These are phyloP conservation scores for Pulveroboletus sp. DNA, from an alignment of 768 basidiomycete genomes.

Conservation along the genomic window DNA sequence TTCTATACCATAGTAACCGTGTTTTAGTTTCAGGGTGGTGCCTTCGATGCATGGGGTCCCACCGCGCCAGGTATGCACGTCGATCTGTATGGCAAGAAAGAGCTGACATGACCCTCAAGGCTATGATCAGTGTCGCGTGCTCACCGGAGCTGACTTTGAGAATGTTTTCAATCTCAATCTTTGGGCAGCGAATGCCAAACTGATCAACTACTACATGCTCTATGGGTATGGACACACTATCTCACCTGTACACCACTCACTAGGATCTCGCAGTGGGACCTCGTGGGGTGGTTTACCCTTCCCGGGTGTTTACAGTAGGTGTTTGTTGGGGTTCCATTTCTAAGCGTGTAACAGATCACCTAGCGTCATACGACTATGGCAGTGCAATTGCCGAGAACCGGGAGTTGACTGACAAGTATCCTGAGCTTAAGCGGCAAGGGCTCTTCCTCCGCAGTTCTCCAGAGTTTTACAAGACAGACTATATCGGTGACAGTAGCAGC, in stretches of 20 bases:
- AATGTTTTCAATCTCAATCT: slow-evolving; percentile 75
- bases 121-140: slow-evolving; percentile 55
- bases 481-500: slow-evolving; percentile 58
- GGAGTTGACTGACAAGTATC: slow-evolving; percentile 59
- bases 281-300: slow-evolving; percentile 82
- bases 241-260: not conserved
- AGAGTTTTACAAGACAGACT: slow-evolving; percentile 76
- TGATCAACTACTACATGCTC: slow-evolving; percentile 84
- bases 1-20: slow-evolving; percentile 7
- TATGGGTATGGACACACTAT: slow-evolving; percentile 48
- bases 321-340: not conserved
- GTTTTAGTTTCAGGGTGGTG: slow-evolving; percentile 64
- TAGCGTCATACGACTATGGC: slow-evolving; percentile 77
- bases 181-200: slow-evolving; percentile 77
- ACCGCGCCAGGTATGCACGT: slow-evolving; percentile 50
- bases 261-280: slow-evolving; percentile 52
- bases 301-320: slow-evolving; percentile 62
- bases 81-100: not conserved
- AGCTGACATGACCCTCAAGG: slow-evolving; percentile 33
- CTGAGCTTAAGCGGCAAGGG: slow-evolving; percentile 74
- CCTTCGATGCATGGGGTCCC: slow-evolving; percentile 80
- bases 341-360: not conserved
- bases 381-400: slow-evolving; percentile 65
- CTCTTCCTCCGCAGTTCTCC: slow-evolving; percentile 76
- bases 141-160: slow-evolving; percentile 72